These are phyloP conservation scores for Trametes versicolor DNA, from an alignment of 1,284 basidiomycete species.

Conservation along the genomic window DNA sequence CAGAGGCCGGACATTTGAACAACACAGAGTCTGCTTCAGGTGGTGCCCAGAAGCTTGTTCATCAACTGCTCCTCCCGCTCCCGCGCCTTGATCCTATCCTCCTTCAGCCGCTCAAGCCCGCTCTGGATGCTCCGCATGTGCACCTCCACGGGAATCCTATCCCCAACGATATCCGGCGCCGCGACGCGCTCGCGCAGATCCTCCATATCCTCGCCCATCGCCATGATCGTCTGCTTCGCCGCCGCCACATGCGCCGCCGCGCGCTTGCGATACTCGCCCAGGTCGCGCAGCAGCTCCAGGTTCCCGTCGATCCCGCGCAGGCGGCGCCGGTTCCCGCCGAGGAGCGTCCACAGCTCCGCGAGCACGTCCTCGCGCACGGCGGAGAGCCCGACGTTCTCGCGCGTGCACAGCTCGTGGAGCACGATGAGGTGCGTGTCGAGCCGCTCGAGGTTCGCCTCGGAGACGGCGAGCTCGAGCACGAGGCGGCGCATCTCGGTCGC, in stretches of 20 bases:
- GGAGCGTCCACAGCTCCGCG: slow-evolving; percentile 69
- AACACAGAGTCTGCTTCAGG: neutral
- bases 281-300: slow-evolving; percentile 59
- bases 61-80: slow-evolving; percentile 47
- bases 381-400: slow-evolving; percentile 61
- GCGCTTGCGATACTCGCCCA: slow-evolving; percentile 64
- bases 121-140: slow-evolving; percentile 74
- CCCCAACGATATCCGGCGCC: slow-evolving; percentile 66
- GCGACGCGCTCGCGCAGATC: slow-evolving; percentile 74
- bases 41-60: slow-evolving; percentile 42
- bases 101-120: slow-evolving; percentile 70
- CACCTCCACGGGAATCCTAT: slow-evolving; percentile 70
- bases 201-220: slow-evolving; percentile 76
- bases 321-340: slow-evolving; percentile 65
- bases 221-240: slow-evolving; percentile 65
- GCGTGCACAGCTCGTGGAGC: slow-evolving; percentile 64
- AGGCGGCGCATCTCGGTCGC: slow-evolving; percentile 62
- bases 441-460: slow-evolving; percentile 60
- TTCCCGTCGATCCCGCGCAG: slow-evolving; percentile 60
- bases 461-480: slow-evolving; percentile 68
- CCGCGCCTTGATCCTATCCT: slow-evolving; percentile 57
- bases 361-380: slow-evolving; percentile 62
- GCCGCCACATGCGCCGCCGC: slow-evolving; percentile 70
- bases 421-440: slow-evolving; percentile 67
- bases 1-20: neutral